These are phyloP conservation scores for Mortierella claussenii DNA, from an alignment of 192 early-diverging fungal species.

Conservation along the genomic window DNA sequence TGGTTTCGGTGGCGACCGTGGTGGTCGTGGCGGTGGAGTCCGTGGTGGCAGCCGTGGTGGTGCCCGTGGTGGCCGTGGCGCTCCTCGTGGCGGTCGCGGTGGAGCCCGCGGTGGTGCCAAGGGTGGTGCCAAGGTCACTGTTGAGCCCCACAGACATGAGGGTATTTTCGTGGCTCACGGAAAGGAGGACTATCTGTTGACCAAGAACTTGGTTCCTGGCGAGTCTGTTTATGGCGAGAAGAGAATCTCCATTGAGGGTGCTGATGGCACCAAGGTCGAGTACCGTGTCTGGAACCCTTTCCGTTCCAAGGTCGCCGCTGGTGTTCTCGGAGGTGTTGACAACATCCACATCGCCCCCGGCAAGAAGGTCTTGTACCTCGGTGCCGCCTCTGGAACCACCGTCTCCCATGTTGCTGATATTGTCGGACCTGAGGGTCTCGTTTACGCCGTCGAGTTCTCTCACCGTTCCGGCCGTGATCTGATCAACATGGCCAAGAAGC, in stretches of 20 bases:
- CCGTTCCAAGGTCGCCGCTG: slow-evolving; percentile 98
- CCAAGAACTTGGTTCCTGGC: slow-evolving; percentile 98
- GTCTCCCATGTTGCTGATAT: slow-evolving; percentile 98
- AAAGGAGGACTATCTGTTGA: slow-evolving; percentile 98
- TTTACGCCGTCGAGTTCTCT: slow-evolving; percentile 99
- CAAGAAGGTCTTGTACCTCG: slow-evolving; percentile 98
- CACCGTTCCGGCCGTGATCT: slow-evolving; percentile 98
- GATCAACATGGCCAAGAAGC: slow-evolving; percentile 99
- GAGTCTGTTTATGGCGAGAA: slow-evolving; percentile 99
- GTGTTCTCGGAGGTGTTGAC: slow-evolving; percentile 96
- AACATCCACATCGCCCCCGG: slow-evolving; percentile 95
- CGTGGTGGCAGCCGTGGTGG: slow-evolving; percentile 84
- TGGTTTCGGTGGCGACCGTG: slow-evolving; percentile 53
- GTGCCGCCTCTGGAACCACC: slow-evolving; percentile 94
- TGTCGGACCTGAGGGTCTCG: slow-evolving; percentile 95
- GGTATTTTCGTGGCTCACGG: slow-evolving; percentile 96
- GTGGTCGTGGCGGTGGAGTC: slow-evolving; percentile 47
- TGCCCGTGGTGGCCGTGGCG: slow-evolving; percentile 57
- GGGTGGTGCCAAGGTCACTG: slow-evolving; percentile 94
- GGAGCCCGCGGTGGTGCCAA: slow-evolving; percentile 75
- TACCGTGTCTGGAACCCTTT: slow-evolving; percentile 99
- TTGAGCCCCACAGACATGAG: slow-evolving; percentile 98
- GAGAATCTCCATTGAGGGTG: slow-evolving; percentile 94
- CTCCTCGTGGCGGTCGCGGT: slow-evolving; percentile 53
- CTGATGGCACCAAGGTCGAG: slow-evolving; percentile 96